A percentile compares a stretch with the other conserved stretches of the same genome.
Evolutionary conservation across 495 filamentous ascomycete genomes (phyloP).

Genomic region (Aspergillus cavernicola): DNA sequence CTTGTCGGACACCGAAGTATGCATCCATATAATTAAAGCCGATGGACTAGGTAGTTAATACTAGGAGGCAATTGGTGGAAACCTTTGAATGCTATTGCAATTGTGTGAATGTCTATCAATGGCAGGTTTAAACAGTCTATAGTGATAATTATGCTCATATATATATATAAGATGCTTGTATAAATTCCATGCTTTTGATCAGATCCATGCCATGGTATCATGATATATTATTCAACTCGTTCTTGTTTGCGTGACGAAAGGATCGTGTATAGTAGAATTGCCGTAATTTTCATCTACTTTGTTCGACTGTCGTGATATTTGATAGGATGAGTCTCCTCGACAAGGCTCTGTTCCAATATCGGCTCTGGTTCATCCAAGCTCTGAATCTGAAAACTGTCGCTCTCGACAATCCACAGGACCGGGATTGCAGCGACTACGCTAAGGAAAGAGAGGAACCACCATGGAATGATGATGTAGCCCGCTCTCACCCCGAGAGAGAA

Average conservation of each 20-base stretch:
- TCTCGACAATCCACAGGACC: constrained; percentile 68
- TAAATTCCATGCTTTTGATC: background rate
- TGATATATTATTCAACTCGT: background rate
- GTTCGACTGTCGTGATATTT: background rate
- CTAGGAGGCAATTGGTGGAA: no score
- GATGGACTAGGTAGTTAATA: no score
- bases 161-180: background rate
- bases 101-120: background rate
- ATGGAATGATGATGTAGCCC: constrained; percentile 72
- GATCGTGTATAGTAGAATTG: background rate
- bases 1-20: background rate
- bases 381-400: constrained; percentile 61
- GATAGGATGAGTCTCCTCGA: constrained; percentile 6
- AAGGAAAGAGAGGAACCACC: constrained; percentile 67
- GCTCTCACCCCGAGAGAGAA: constrained; percentile 68
- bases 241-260: background rate
- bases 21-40: no score
- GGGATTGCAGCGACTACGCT: constrained; percentile 61
- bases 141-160: background rate
- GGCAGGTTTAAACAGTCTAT: background rate
- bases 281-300: background rate
- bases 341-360: constrained; percentile 23
- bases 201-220: background rate
- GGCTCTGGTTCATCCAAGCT: constrained; percentile 16
- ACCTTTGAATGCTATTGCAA: no score